These are phyloP conservation scores for Hymenoscyphus albidus DNA, from an alignment of 2,329 filamentous ascomycete species.

Conservation along the genomic window DNA sequence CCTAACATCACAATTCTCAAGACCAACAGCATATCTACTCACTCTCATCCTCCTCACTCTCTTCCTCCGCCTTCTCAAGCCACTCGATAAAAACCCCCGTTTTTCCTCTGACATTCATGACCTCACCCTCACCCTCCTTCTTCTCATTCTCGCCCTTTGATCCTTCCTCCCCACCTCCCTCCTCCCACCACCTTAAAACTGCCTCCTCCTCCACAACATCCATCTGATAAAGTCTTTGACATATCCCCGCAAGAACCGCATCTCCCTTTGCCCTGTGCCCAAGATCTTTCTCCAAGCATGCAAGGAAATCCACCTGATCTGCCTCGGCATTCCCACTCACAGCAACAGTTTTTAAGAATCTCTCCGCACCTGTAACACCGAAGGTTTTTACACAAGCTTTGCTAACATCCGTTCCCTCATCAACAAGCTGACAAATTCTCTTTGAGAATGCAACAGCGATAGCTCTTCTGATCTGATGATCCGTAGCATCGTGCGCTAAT, in stretches of 20 bases:
- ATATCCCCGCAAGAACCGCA: constrained; percentile 67
- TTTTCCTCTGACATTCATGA: constrained; percentile 52
- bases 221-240: constrained; percentile 79
- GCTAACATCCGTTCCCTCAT: constrained; percentile 52
- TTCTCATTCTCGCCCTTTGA: constrained; percentile 63
- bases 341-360: constrained; percentile 57
- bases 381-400: constrained; percentile 64
- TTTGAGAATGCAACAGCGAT: constrained; percentile 83
- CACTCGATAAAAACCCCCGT: constrained; percentile 81
- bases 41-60: constrained; percentile 37
- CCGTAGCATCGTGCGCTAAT: constrained; percentile 85
- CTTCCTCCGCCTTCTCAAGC: constrained; percentile 67
- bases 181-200: constrained; percentile 83
- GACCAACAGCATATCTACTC: constrained; percentile 6
- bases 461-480: constrained; percentile 80
- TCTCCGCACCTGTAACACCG: constrained; percentile 48
- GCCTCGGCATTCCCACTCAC: constrained; percentile 62
- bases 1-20: no score
- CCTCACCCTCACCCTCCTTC: constrained; percentile 57
- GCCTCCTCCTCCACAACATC: constrained; percentile 89
- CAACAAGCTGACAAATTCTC: constrained; percentile 68
- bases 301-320: constrained; percentile 82
- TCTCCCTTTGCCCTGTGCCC: constrained; percentile 60
- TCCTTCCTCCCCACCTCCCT: constrained; percentile 42
- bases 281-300: constrained; percentile 78